Evolutionary conservation across 352 stramenopile species (phyloP), one percentile per base, ranked within the genome.

Genomic region (Phytopythium litorale): DNA sequence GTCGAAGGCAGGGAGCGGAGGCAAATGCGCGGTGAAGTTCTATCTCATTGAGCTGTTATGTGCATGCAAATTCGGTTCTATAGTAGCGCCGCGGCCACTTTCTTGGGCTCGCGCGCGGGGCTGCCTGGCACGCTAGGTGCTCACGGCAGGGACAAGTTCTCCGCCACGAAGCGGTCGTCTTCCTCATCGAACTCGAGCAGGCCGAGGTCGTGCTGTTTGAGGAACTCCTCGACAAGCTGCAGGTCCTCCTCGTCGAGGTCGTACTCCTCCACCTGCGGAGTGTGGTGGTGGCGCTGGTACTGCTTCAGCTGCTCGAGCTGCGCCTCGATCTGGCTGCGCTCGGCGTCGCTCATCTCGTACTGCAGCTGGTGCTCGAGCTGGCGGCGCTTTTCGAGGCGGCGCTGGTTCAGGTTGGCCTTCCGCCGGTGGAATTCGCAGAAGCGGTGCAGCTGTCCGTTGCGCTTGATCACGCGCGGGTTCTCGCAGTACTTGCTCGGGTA

Each of bases 391-490:
- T 76, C 62, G 32, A 76, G 56, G 43, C 64, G 63, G 7, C 70
- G 72, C 63, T 78, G 77, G 72, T 82, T 79, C 28, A 64, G 52
- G 52, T 83, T 83, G 28, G 73, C 69, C 48, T 75, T 72, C 19
- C 56, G 43, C 18, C 74, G 71, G 46, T 83, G 74, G 56, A 70
- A 62, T 16, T 76, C 58, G 52, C 74, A 83, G 46, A 78, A 60
- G 7, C 55, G 55, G 54, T 84, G 76, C 40, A 77, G 66, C 13
- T 72, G 56, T 21, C 73, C 73, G 50, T 73, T 78, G 19, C 70
- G 71, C 57, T 86, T 83, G 43, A 77, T 25, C 3, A 72, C 71
- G 11, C 73, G 73, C 19, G 57, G 59, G 37, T 83, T 79, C 7
- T 66, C 42, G 50, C 76, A 86, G 8, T 38, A 58, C 45, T 79